Evolutionary conservation across 139 green algal genomes (phyloP), one percentile per base, ranked within the genome.

Genomic region (Zygnema cylindricum): DNA sequence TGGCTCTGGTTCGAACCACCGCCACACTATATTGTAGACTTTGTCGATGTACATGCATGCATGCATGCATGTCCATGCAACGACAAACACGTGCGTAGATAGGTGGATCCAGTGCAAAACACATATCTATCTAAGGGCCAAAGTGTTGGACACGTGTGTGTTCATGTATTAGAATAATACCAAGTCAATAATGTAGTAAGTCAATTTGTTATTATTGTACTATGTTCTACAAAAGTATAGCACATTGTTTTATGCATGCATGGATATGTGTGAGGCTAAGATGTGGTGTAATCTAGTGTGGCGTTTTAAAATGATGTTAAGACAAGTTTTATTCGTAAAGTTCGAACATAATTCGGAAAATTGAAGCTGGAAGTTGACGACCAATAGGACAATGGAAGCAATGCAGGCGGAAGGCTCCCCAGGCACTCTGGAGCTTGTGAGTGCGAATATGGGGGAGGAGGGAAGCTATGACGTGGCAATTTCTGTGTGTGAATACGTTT

Each of bases 391-490:
- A 32, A 83, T 75, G 38, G 1, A 22, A 32, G n/a, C 63, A 2
- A 0, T 7, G 79, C 79, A 86, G 79, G 79, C 79, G 1, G 42
- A 81, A n/a, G 79, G 79, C 42, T 33, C 25, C 36, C 79, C 79
- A 79, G 79, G 79, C 25, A 86, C 41, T 3, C 79, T 86, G 0
- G 79, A 86, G 42, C 36, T 86, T 16, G 39, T 86, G 36, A 38
- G 35, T 21, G 91, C 89, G 1, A 89, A 94, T 84, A 73, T 94
- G 43, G 49, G 85, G 2, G 69, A 84, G 32, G n/a, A 82, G 2
- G 90, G 90, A 3, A 93, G 87, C 77, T 94, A 95, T 55, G 94
- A 95, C 30, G 77, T n/a, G 2, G 93, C 92, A 0, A 43, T 94
- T 0, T 43, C 69, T 0, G 94, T 91, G 23, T 78, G 42, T 1